A percentile compares a stretch with the other conserved stretches of the same genome.
These are phyloP conservation scores for Saccharomyces pastorianus DNA, from an alignment of 1,139 yeast species.

Conservation along the genomic window DNA sequence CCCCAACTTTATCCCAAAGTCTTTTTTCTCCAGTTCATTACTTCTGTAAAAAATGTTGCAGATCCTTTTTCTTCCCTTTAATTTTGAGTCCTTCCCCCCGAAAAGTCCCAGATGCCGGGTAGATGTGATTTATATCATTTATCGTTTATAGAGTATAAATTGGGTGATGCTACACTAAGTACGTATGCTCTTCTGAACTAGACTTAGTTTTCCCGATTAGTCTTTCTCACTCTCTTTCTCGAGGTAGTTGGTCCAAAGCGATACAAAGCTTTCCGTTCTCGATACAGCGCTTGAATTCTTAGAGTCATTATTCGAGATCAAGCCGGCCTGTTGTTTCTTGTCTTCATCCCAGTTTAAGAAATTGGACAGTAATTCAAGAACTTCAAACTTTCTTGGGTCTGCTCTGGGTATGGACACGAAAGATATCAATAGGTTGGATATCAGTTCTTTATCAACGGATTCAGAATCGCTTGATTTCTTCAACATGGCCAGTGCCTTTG, in stretches of 20 bases:
- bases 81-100: background rate
- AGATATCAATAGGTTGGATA: slow-evolving; percentile 77
- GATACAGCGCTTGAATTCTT: slow-evolving; percentile 25
- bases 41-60: background rate
- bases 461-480: slow-evolving; percentile 68
- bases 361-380: slow-evolving; percentile 72
- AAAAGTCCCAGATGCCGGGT: background rate
- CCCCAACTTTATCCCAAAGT: background rate
- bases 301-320: slow-evolving; percentile 38
- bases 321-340: slow-evolving; percentile 75
- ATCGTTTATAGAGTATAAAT: background rate
- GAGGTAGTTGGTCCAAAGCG: slow-evolving; percentile 81
- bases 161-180: background rate
- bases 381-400: slow-evolving; percentile 90
- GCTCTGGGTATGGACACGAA: slow-evolving; percentile 85
- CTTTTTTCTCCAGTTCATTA: background rate
- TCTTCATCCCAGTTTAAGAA: slow-evolving; percentile 84
- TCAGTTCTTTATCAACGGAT: slow-evolving; percentile 76
- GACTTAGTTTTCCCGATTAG: background rate
- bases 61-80: background rate
- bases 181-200: background rate
- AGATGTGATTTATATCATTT: background rate
- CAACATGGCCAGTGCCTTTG: slow-evolving; percentile 78
- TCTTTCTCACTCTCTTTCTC: slow-evolving; percentile 58
- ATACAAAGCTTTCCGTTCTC: slow-evolving; percentile 63